A percentile compares a stretch with the other conserved stretches of the same genome.
Evolutionary conservation across 192 early-diverging fungal genomes (phyloP).

Genomic region (Thoreauomyces humboldtii): DNA sequence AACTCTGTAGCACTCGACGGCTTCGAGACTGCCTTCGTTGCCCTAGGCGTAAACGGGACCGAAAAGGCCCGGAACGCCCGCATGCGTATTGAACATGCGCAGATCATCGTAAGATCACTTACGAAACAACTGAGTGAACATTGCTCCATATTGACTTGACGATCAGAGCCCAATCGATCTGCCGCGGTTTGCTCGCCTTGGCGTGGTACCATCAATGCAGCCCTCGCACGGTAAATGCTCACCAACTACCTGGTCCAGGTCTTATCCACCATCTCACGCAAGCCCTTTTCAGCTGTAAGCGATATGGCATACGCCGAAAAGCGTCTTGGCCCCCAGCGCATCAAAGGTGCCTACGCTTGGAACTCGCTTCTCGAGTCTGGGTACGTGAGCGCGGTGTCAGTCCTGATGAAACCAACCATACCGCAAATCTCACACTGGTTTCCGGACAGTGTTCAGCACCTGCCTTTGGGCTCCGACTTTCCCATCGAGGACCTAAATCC

Average conservation of each 20-base stretch:
- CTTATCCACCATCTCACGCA: too few relatives aligned
- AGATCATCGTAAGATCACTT: conserved; percentile 46
- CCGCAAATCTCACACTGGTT: background rate
- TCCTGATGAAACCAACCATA: too few relatives aligned
- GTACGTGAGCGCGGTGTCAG: conserved; percentile 7
- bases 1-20: conserved; percentile 52
- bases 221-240: conserved; percentile 51
- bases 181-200: conserved; percentile 38
- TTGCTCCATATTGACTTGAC: too few relatives aligned
- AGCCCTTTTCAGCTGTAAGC: conserved; percentile 50
- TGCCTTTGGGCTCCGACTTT: conserved; percentile 56
- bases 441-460: conserved; percentile 22
- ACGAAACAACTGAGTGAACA: too few relatives aligned
- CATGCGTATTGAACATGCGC: conserved; percentile 58
- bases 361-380: conserved; percentile 34
- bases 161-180: conserved; percentile 46
- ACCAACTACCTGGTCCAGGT: background rate
- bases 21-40: conserved; percentile 32
- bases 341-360: conserved; percentile 54
- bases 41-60: background rate
- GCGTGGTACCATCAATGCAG: conserved; percentile 56
- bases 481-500: conserved; percentile 54
- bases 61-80: conserved; percentile 18
- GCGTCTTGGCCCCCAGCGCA: conserved; percentile 45
- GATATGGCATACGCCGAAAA: conserved; percentile 53